These are phyloP conservation scores for Ogataea chonburiensis DNA, from an alignment of 805 yeast species.

Conservation along the genomic window DNA sequence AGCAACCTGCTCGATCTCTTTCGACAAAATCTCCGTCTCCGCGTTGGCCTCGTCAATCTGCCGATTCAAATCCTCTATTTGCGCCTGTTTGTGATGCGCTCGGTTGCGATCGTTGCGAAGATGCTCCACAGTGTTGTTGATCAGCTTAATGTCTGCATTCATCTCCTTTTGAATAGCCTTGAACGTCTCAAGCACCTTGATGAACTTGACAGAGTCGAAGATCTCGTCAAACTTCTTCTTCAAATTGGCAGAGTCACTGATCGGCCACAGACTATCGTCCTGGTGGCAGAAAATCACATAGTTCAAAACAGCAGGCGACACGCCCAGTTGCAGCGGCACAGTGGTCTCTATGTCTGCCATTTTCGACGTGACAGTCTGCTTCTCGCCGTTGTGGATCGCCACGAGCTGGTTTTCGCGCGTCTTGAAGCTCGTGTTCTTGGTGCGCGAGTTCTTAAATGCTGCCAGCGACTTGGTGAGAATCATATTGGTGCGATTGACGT, in stretches of 20 bases:
- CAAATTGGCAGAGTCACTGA: conserved; percentile 82
- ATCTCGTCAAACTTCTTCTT: conserved; percentile 95
- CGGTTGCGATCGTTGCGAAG: conserved; percentile 70
- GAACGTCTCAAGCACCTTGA: conserved; percentile 82
- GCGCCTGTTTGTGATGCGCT: conserved; percentile 56
- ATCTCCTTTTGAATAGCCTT: conserved; percentile 76
- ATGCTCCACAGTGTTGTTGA: conserved; percentile 78
- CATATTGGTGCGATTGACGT: conserved; percentile 73
- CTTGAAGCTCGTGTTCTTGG: conserved; percentile 65
- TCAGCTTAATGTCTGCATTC: conserved; percentile 67
- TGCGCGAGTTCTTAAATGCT: conserved; percentile 53
- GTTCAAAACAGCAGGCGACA: conserved; percentile 81
- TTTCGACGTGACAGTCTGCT: conserved; percentile 74
- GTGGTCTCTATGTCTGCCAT: conserved; percentile 80
- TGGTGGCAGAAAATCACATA: conserved; percentile 97
- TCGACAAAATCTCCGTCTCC: conserved; percentile 50
- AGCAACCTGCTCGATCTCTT: conserved; percentile 52
- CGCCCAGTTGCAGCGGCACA: conserved; percentile 83
- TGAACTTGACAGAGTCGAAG: conserved; percentile 90
- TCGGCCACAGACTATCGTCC: conserved; percentile 96
- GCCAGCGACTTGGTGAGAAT: conserved; percentile 85
- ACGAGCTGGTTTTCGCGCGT: conserved; percentile 88
- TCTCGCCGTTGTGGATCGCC: conserved; percentile 61
- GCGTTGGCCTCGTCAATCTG: conserved; percentile 45
- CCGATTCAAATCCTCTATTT: conserved; percentile 41